These are phyloP conservation scores for Aspergillus mulundensis DNA, from an alignment of 495 filamentous ascomycete genomes.

Conservation along the genomic window DNA sequence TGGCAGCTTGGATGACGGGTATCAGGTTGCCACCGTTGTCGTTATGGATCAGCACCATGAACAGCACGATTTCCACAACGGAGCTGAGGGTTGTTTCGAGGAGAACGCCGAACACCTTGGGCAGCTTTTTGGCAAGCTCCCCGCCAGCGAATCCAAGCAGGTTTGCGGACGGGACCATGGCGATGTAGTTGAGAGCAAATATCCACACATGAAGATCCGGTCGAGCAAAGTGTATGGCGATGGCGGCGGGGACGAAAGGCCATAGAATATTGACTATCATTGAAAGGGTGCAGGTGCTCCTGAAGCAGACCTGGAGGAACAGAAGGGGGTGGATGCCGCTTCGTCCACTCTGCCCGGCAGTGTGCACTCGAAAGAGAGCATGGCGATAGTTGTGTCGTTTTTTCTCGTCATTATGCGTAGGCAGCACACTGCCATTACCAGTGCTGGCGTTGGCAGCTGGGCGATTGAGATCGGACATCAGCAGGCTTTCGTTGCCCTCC, in stretches of 20 bases:
- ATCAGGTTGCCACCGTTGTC: conserved; percentile 44
- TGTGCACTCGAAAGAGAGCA: conserved; percentile 45
- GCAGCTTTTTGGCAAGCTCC: conserved; percentile 74
- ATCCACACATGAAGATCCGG: conserved; percentile 59
- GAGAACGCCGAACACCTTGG: conserved; percentile 69
- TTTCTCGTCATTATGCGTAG: conserved; percentile 26
- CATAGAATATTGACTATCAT: conserved; percentile 66
- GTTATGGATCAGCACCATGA: conserved; percentile 62
- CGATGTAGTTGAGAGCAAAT: conserved; percentile 69
- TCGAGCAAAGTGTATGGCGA: conserved; percentile 59
- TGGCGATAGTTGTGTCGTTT: conserved; percentile 14
- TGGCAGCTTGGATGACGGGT: conserved; percentile 77
- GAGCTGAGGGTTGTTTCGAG: conserved; percentile 73
- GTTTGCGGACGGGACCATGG: conserved; percentile 88
- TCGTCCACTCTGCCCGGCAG: conserved; percentile 63
- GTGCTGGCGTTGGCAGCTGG: conserved; percentile 1
- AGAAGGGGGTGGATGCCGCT: conserved; percentile 56
- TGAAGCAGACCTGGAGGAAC: conserved; percentile 58
- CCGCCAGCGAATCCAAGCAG: conserved; percentile 80
- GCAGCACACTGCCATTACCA: conserved; percentile 22
- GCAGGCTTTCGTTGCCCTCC: not conserved
- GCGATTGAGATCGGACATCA: conserved; percentile 4
- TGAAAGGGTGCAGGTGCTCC: conserved; percentile 52
- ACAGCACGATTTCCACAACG: conserved; percentile 77
- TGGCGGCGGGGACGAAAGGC: conserved; percentile 68